Conservation (phyloP, 139 green algal genomes). For the Mesotaenium endlicherianum region DNA sequence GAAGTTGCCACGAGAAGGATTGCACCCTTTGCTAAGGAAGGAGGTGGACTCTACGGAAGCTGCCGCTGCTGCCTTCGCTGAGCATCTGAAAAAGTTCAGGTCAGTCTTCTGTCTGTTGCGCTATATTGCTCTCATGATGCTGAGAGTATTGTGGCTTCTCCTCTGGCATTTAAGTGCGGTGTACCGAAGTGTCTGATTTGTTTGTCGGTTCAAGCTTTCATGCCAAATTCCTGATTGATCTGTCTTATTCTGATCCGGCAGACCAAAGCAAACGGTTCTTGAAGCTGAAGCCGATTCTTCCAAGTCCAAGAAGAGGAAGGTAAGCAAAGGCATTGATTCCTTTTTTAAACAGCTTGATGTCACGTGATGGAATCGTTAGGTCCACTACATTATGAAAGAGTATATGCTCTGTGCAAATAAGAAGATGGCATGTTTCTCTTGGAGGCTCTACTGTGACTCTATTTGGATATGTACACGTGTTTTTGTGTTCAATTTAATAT, state of each 20-base stretch:
- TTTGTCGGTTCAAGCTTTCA: neutral
- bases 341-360: neutral
- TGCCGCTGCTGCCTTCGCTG: slow-evolving; percentile 26
- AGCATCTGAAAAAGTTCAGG: slow-evolving; percentile 47
- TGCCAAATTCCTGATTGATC: neutral
- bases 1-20: slow-evolving; percentile 16
- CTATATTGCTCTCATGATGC: no score
- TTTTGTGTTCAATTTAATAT: neutral
- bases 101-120: slow-evolving; percentile 2
- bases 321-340: neutral
- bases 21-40: slow-evolving; percentile 29
- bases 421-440: neutral
- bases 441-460: neutral
- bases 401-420: neutral
- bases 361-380: neutral
- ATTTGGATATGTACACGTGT: neutral
- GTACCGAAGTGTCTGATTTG: neutral
- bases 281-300: slow-evolving; percentile 28
- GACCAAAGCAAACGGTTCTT: slow-evolving; percentile 43
- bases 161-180: neutral
- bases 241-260: neutral
- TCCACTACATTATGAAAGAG: neutral
- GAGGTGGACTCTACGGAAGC: neutral
- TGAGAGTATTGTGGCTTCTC: neutral
- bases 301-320: slow-evolving; percentile 29